Base-by-base conservation (phyloP, 148 eudicot species). In the Vaccinium myrtillus region DNA sequence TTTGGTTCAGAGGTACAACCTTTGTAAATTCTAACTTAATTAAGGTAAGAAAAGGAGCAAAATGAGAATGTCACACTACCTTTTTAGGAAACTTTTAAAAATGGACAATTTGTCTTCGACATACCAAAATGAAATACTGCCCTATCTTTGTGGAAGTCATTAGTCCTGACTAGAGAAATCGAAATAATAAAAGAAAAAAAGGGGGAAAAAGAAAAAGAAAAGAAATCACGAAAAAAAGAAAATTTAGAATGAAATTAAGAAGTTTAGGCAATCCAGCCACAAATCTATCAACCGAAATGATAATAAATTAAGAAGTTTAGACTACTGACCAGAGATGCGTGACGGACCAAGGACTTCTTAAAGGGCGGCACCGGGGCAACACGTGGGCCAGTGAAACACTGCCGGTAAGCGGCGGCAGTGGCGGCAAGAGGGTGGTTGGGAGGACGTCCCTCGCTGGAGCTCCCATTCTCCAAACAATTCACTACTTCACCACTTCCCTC, bases 271-370 rank as follows among this genome's bases (percentile, higher is more conserved):
- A 21, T 25, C 27, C 69, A 63, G 9, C 69, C n/a, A 63, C 27
- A n/a, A 25, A 63, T 63, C 25, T n/a, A 8, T n/a, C 13, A 53
- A 77, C 75, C 51, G 46, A 43, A 54, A 59, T 12, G 30, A 70
- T 43, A 48, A n/a, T 13, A 6, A 16, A 5, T 2, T 19, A 59
- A 13, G 8, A 69, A 69, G 13, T 5, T 16, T 16, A 27, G 49
- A 23, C 4, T 5, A 83, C 89, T 91, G 88, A 93, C 98, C 88
- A 93, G 90, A 84, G 96, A 92, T 12, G 91, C 88, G 81, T 93
- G 94, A n/a, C 98, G 94, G 82, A 91, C 87, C 70, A 94, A 92
- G 25, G 92, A 85, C 90, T 87, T 92, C 83, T 90, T 84, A 79
- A 85, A 78, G 5, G 89, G 80, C 32, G 88, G 65, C 25, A 87